These are phyloP conservation scores for Suhomyces sp. DNA, from an alignment of 805 yeast genomes.

Conservation along the genomic window DNA sequence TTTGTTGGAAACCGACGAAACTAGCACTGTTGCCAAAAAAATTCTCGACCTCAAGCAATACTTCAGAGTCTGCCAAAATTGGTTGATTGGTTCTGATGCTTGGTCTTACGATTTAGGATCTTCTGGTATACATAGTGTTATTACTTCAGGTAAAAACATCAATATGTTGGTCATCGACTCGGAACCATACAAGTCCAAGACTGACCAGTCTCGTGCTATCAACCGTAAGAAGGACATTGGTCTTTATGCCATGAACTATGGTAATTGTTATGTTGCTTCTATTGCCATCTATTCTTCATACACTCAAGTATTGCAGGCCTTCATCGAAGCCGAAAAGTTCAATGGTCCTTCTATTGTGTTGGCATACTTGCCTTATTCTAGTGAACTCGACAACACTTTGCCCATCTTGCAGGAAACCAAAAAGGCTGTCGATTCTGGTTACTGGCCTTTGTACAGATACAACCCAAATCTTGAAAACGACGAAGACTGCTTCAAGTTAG, in stretches of 20 bases:
- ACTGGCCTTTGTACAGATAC: constrained; percentile 92
- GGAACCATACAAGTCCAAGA: constrained; percentile 55
- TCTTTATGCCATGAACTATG: constrained; percentile 90
- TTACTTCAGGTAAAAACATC: constrained; percentile 70
- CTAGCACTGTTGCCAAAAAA: constrained; percentile 38
- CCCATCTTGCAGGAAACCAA: constrained; percentile 83
- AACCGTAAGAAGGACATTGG: constrained; percentile 88
- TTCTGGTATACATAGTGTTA: constrained; percentile 84
- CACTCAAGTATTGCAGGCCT: constrained; percentile 85
- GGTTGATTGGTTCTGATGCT: constrained; percentile 93
- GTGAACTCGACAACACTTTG: constrained; percentile 65
- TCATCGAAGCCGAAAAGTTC: constrained; percentile 84
- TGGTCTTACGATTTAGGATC: constrained; percentile 94
- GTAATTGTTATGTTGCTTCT: constrained; percentile 86
- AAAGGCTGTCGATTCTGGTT: constrained; percentile 87
- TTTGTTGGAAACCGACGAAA: constrained; percentile 36
- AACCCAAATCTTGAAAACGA: constrained; percentile 58
- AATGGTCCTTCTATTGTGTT: constrained; percentile 89
- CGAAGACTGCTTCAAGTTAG: constrained; percentile 68
- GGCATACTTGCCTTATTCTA: constrained; percentile 78
- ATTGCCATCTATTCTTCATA: constrained; percentile 92
- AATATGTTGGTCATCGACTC: constrained; percentile 87
- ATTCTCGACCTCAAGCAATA: constrained; percentile 47
- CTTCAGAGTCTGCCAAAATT: constrained; percentile 52
- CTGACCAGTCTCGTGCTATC: constrained; percentile 34